These are phyloP conservation scores for Psilocybe sp. DNA, from an alignment of 768 basidiomycete species.

Conservation along the genomic window DNA sequence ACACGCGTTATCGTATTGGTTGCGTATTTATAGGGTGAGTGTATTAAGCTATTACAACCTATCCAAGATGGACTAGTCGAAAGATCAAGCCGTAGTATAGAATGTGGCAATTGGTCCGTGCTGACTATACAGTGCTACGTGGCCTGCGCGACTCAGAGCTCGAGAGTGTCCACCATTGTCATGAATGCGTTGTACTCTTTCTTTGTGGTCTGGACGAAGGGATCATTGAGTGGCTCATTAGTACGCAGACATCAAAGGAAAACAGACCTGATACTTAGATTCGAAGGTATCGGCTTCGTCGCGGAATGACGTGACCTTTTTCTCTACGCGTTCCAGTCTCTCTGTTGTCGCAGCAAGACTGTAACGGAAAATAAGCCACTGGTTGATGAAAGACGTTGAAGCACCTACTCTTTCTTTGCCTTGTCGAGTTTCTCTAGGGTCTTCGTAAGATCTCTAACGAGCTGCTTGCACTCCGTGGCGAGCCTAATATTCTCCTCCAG, in stretches of 20 bases:
- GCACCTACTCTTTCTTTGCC: constrained; percentile 24
- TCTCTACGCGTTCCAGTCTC: constrained; percentile 15
- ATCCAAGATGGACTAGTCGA: no score
- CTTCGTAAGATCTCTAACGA: constrained; percentile 18
- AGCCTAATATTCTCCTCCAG: constrained; percentile 20
- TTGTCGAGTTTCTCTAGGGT: constrained; percentile 21
- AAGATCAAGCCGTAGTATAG: no score
- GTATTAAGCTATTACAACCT: no score
- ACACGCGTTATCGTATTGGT: no score
- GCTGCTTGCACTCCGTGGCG: constrained; percentile 12
- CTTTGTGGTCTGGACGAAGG: constrained; percentile 16
- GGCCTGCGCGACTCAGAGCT: constrained; percentile 3
- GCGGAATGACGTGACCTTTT: constrained; percentile 16
- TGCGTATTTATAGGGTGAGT: no score
- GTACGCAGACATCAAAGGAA: background rate
- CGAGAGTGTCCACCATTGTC: constrained; percentile 20
- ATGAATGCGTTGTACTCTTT: constrained; percentile 22
- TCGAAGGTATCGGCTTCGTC: constrained; percentile 17
- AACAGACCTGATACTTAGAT: constrained; percentile 16
- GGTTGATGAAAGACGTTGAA: background rate
- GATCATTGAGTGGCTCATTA: background rate
- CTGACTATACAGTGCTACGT: background rate
- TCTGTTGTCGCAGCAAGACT: constrained; percentile 13
- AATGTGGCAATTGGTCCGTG: constrained; percentile 1
- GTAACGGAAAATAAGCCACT: constrained; percentile 1